Conservation (phyloP, 2,329 filamentous ascomycete species). For the Daldinia sp. region DNA sequence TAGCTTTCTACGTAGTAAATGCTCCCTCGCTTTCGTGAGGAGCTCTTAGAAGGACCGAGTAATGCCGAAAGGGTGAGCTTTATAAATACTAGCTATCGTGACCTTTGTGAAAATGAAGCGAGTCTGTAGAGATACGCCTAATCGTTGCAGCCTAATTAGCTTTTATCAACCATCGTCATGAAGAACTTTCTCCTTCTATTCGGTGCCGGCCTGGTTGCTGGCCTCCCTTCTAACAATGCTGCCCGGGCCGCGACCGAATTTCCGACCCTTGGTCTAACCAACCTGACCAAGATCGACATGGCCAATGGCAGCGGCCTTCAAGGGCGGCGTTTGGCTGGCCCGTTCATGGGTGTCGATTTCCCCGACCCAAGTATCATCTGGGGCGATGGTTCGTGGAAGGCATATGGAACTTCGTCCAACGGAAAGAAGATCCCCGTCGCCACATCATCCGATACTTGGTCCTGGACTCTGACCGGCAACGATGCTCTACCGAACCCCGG, state of each 20-base stretch:
- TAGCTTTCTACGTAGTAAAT: background rate
- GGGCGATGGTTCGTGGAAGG: conserved; percentile 45
- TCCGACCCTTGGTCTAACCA: conserved; percentile 39
- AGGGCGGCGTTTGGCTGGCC: conserved; percentile 38
- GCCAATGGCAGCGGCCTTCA: conserved; percentile 20
- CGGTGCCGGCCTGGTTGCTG: conserved; percentile 37
- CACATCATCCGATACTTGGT: conserved; percentile 39
- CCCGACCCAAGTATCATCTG: conserved; percentile 44
- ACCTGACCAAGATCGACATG: conserved; percentile 39
- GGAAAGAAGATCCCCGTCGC: conserved; percentile 43
- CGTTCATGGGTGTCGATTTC: conserved; percentile 40
- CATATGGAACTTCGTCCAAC: conserved; percentile 44
- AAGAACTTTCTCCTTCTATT: conserved; percentile 38
- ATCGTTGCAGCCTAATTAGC: background rate
- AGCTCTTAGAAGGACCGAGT: conserved; percentile 25
- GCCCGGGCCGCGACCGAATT: conserved; percentile 14
- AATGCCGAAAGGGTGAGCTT: conserved; percentile 11
- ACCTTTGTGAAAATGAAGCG: background rate
- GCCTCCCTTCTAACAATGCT: conserved; percentile 33
- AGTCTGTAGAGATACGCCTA: background rate
- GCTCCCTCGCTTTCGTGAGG: background rate
- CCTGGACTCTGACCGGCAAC: conserved; percentile 41
- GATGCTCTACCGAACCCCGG: conserved; percentile 44
- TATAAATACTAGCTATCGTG: conserved; percentile 26
- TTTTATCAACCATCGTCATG: conserved; percentile 27